phyloP scores from a whole-genome alignment of 2,329 filamentous ascomycete genomes.

The Aspergillus pseudotamarii region DNA sequence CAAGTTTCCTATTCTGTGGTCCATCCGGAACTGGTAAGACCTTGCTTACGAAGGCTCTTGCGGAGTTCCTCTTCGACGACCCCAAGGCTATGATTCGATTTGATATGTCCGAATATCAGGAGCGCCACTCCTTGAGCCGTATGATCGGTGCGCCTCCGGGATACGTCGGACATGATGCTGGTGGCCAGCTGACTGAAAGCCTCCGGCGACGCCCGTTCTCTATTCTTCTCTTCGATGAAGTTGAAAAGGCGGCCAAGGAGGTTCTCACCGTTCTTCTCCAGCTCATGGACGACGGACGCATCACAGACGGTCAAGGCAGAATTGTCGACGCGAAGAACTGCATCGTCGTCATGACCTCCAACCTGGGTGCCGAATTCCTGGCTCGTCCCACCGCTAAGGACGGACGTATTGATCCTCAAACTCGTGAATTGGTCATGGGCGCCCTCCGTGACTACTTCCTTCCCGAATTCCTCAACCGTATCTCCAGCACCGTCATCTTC shows the following conservation, averaged over 20 bases:
- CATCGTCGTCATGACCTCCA: constrained; percentile 99
- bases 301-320: constrained; percentile 96
- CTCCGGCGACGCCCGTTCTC: constrained; percentile 95
- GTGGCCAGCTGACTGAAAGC: constrained; percentile 92
- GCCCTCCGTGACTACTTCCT: constrained; percentile 94
- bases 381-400: constrained; percentile 74
- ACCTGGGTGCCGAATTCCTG: constrained; percentile 93
- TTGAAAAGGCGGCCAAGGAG: constrained; percentile 98
- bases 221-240: constrained; percentile 95
- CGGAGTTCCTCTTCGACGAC: constrained; percentile 97
- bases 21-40: constrained; percentile 98
- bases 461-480: constrained; percentile 97
- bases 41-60: constrained; percentile 91
- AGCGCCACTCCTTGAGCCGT: constrained; percentile 88
- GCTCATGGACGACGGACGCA: constrained; percentile 98
- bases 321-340: constrained; percentile 96
- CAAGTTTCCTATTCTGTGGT: constrained; percentile 98
- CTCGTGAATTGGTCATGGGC: constrained; percentile 85
- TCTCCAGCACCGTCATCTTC: constrained; percentile 95
- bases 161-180: constrained; percentile 94
- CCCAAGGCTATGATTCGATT: constrained; percentile 97
- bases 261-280: constrained; percentile 95
- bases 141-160: constrained; percentile 98
- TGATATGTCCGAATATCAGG: constrained; percentile 99
- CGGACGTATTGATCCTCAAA: constrained; percentile 82